Conservation (phyloP, 768 basidiomycete genomes). For the Porphyrellus cyaneotinctus region DNA sequence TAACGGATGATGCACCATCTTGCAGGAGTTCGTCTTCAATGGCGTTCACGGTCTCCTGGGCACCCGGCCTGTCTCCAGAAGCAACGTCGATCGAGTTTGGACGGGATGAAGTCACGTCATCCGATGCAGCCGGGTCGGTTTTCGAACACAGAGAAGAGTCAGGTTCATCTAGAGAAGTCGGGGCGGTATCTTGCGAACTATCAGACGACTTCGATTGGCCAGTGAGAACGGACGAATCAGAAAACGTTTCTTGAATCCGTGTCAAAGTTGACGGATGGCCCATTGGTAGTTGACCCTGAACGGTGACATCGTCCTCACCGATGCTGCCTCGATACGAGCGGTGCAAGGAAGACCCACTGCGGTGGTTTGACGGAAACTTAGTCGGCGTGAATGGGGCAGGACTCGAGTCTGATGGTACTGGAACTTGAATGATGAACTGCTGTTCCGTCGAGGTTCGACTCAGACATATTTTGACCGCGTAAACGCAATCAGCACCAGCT, state of each 20-base stretch:
- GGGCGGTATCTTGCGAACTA: constrained; percentile 45
- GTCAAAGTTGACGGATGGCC: constrained; percentile 16
- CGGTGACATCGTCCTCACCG: constrained; percentile 62
- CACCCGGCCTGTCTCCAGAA: constrained; percentile 47
- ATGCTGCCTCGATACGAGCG: constrained; percentile 35
- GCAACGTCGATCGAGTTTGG: constrained; percentile 40
- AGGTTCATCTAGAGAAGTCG: constrained; percentile 47
- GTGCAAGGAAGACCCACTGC: constrained; percentile 37
- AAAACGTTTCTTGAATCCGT: constrained; percentile 40
- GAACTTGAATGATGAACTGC: constrained; percentile 63
- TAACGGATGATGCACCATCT: constrained; percentile 49
- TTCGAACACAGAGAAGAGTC: constrained; percentile 31
- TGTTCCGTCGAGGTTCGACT: constrained; percentile 57
- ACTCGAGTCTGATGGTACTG: constrained; percentile 44
- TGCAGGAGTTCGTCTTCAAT: constrained; percentile 55
- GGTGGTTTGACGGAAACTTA: constrained; percentile 42
- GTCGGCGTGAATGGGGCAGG: constrained; percentile 44
- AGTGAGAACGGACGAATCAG: constrained; percentile 45
- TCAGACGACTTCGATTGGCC: constrained; percentile 43
- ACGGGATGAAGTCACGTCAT: constrained; percentile 27
- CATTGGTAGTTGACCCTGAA: constrained; percentile 43
- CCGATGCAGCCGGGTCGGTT: constrained; percentile 26
- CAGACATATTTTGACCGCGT: constrained; percentile 79
- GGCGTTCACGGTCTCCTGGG: constrained; percentile 28
- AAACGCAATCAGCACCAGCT: constrained; percentile 84